phyloP scores from a whole-genome alignment of 805 yeast genomes.

The Suhomyces pyralidae region DNA sequence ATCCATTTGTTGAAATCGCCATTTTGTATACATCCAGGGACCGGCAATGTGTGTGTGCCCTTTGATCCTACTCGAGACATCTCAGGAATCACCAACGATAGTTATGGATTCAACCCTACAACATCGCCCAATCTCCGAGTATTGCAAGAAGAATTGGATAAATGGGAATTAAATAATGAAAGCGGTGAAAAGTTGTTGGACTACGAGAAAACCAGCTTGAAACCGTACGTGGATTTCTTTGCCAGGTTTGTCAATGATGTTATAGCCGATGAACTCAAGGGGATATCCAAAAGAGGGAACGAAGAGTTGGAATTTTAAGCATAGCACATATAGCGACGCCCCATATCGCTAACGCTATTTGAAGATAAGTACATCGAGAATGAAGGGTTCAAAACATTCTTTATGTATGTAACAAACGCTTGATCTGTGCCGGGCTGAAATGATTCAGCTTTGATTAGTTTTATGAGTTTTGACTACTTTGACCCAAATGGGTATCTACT shows the following conservation, averaged over 20 bases:
- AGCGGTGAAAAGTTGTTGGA: slow-evolving; percentile 31
- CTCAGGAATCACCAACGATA: slow-evolving; percentile 32
- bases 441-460: too few relatives aligned
- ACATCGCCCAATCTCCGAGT: slow-evolving; percentile 71
- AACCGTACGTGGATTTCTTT: slow-evolving; percentile 68
- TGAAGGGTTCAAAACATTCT: not conserved
- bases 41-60: slow-evolving; percentile 95
- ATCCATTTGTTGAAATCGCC: slow-evolving; percentile 94
- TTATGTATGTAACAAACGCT: too few relatives aligned
- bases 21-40: slow-evolving; percentile 93
- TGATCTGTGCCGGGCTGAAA: too few relatives aligned
- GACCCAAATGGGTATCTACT: too few relatives aligned
- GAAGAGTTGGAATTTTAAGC: slow-evolving; percentile 30
- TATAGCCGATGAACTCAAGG: slow-evolving; percentile 51
- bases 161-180: slow-evolving; percentile 37
- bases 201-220: slow-evolving; percentile 65
- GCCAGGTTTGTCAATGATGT: slow-evolving; percentile 57
- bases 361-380: not conserved
- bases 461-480: too few relatives aligned
- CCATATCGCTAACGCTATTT: too few relatives aligned
- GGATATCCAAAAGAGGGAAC: slow-evolving; percentile 31
- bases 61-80: slow-evolving; percentile 49
- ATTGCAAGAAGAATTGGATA: slow-evolving; percentile 62
- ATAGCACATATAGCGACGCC: too few relatives aligned
- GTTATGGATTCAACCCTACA: slow-evolving; percentile 68